Evolutionary conservation across 257 asterid genomes (phyloP).

Genomic region (Solanum rostratum): DNA sequence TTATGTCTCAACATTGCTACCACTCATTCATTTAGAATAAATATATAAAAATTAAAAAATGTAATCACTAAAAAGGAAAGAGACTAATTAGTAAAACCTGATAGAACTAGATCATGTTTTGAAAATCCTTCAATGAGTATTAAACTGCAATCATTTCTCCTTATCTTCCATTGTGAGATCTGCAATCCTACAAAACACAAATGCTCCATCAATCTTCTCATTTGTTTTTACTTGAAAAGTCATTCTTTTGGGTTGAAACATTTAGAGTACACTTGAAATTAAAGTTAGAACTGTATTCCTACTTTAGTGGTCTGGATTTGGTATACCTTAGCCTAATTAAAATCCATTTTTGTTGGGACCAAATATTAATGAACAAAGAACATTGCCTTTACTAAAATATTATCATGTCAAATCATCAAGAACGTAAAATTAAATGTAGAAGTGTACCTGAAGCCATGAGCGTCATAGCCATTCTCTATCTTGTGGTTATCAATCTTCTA

Average conservation of each 20-base stretch:
- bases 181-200: slow-evolving; percentile 14
- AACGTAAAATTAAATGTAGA: too few species aligned
- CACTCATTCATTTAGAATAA: neutral
- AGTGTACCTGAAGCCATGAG: too few species aligned
- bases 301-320: neutral
- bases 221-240: neutral
- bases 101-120: slow-evolving; percentile 18
- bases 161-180: slow-evolving; percentile 21
- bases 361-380: too few species aligned
- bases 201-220: neutral
- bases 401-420: too few species aligned
- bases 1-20: too few species aligned
- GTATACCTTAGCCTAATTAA: neutral
- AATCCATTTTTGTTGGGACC: neutral
- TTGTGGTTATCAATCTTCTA: too few species aligned
- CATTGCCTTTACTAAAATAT: too few species aligned
- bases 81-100: slow-evolving; percentile 6
- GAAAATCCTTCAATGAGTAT: slow-evolving; percentile 37
- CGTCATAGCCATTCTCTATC: too few species aligned
- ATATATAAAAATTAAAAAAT: neutral
- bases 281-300: neutral
- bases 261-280: neutral
- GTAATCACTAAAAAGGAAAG: neutral
- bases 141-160: slow-evolving; percentile 29
- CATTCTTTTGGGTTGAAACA: neutral